Base-by-base conservation (phyloP, 148 eudicot species). In the Selenicereus undatus region DNA sequence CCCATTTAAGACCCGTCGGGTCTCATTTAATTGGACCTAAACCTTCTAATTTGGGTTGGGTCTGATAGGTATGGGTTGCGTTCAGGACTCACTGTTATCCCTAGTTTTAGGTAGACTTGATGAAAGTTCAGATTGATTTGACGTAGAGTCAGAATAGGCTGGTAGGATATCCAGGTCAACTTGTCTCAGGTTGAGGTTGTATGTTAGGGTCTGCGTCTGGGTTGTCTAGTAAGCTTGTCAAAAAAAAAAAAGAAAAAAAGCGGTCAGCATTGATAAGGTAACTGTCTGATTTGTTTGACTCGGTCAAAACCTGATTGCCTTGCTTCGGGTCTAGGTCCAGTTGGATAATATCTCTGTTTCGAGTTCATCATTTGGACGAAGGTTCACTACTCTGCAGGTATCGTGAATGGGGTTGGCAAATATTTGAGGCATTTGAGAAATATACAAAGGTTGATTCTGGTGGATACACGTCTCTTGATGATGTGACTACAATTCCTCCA, bases 331-430 rank as follows among this genome's bases (percentile, higher is more conserved):
- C 62, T 18, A 5, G 62, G n/a, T 56, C 22, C 0, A n/a, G n/a
- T 20, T 56, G 22, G 62, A 56, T 77, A 71, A 12, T 20, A 56
- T 20, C 26, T 74, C 50, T 32, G 72, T 42, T 65, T 54, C 22
- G 42, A 52, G 66, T 78, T 43, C 21, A 77, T 20, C 3, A 24
- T 80, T 73, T 32, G 22, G 36, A 71, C 83, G 27, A 54, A 45
- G 69, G 60, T 76, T 71, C 80, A 78, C 32, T 51, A n/a, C 79
- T 65, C 32, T 86, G 85, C 88, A 95, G 98, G 86, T 95, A 95
- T 73, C 97, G 97, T 71, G 95, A 89, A 80, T 95, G 97, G 99
- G 99, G 99, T 56, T 95, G 99, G 99, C 88, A 92, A 82, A 95
- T 95, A 30, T 95, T 95, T 80, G 88, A 95, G 89, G 94, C 98